A percentile compares a stretch with the other conserved stretches of the same genome.
phyloP scores from a whole-genome alignment of 345 rosid species.

The Eucalyptus regnans region DNA sequence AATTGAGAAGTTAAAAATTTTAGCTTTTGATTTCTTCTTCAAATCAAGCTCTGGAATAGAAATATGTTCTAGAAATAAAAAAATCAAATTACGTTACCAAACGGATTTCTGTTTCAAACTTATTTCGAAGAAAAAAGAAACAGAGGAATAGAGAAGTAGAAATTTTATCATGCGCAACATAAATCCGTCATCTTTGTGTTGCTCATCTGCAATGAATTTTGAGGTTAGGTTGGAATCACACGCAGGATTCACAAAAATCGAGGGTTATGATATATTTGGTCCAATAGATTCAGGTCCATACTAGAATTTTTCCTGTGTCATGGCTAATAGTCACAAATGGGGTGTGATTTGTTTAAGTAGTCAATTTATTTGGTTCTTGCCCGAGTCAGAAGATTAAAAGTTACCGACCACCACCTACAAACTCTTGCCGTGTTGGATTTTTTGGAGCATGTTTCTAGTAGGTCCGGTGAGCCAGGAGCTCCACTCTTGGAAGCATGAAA shows the following conservation, averaged over 20 bases:
- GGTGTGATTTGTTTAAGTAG: neutral
- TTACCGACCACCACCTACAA: neutral
- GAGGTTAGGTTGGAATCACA: neutral
- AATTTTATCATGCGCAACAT: too few relatives aligned
- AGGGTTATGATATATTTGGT: neutral
- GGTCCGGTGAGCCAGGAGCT: neutral
- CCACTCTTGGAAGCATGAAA: neutral
- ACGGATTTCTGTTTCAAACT: too few relatives aligned
- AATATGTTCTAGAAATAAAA: too few relatives aligned
- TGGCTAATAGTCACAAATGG: neutral
- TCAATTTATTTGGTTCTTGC: neutral
- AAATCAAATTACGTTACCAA: too few relatives aligned
- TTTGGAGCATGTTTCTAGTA: neutral
- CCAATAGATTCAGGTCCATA: neutral
- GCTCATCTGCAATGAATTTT: neutral
- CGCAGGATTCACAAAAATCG: neutral
- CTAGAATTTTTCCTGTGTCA: neutral
- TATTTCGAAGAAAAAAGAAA: too few relatives aligned
- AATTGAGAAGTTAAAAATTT: too few relatives aligned
- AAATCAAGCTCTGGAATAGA: too few relatives aligned
- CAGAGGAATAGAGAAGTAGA: too few relatives aligned
- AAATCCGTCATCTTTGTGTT: neutral
- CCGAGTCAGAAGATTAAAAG: neutral
- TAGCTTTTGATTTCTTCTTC: too few relatives aligned
- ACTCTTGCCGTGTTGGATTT: neutral